phyloP scores from a whole-genome alignment of 2,329 filamentous ascomycete species.

The Paraphoma chrysanthemicola region DNA sequence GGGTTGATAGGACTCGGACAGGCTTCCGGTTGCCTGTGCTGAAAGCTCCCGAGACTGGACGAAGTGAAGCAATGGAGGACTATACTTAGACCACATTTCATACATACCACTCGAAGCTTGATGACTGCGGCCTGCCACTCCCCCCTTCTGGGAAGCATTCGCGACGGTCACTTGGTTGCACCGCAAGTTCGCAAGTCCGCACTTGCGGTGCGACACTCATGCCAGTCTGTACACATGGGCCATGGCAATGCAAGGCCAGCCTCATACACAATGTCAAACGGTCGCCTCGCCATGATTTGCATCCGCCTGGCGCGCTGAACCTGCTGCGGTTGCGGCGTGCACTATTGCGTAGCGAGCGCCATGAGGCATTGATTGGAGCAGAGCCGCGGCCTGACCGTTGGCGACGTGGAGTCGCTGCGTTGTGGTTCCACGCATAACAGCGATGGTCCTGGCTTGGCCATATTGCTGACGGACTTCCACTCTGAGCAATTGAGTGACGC shows the following conservation, averaged over 20 bases:
- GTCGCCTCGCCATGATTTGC: not conserved
- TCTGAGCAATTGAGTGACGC: constrained; percentile 5
- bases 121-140: not conserved
- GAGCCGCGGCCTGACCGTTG: constrained; percentile 19
- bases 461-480: constrained; percentile 6
- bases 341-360: constrained; percentile 15
- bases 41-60: not conserved
- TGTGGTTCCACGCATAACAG: not conserved
- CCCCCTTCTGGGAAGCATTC: not conserved
- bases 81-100: constrained; percentile 3
- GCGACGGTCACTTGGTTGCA: constrained; percentile 3
- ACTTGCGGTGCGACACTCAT: not conserved
- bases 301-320: constrained; percentile 6
- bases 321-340: constrained; percentile 20
- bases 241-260: not conserved
- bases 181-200: not conserved
- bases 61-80: not conserved
- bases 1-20: not conserved
- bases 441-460: not conserved
- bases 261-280: not conserved
- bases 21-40: not conserved
- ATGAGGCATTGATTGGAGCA: constrained; percentile 17
- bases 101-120: not conserved
- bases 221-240: no score
- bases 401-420: not conserved